A percentile compares a stretch with the other conserved stretches of the same genome.
These are phyloP conservation scores for Arctostaphylos glauca DNA, from an alignment of 148 eudicot genomes.

Conservation along the genomic window DNA sequence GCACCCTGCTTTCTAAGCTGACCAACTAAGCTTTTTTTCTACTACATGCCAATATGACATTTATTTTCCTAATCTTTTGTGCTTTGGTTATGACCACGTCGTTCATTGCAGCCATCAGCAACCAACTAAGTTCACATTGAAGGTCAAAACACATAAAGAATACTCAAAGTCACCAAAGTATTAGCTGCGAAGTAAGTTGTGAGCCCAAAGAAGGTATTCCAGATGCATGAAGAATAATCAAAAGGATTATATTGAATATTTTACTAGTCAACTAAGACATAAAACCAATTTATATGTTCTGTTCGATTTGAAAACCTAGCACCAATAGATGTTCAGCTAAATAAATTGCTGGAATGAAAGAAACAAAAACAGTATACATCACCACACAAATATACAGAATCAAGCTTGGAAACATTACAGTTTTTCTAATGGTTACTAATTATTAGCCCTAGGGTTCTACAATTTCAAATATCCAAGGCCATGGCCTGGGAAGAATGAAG, in stretches of 20 bases:
- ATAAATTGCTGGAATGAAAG: neutral
- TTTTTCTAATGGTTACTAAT: neutral
- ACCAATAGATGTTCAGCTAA: neutral
- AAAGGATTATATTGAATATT: neutral
- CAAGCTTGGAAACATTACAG: neutral
- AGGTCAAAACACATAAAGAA: neutral
- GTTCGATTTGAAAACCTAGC: neutral
- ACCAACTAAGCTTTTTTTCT: neutral
- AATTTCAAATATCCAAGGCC: neutral
- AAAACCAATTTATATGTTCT: neutral
- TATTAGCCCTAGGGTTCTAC: neutral
- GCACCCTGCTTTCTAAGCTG: neutral
- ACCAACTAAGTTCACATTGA: neutral
- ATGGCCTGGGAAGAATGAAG: neutral
- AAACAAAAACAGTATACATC: neutral
- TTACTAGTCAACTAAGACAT: neutral
- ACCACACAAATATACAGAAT: neutral
- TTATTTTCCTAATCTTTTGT: neutral
- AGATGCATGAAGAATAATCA: neutral
- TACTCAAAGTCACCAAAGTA: neutral
- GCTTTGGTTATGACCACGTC: neutral
- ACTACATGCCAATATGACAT: neutral
- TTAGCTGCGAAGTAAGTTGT: neutral
- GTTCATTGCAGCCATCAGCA: neutral
- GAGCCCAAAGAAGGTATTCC: neutral